Base-by-base conservation (phyloP, 2,329 filamentous ascomycete species). In the Lachnellula arida region DNA sequence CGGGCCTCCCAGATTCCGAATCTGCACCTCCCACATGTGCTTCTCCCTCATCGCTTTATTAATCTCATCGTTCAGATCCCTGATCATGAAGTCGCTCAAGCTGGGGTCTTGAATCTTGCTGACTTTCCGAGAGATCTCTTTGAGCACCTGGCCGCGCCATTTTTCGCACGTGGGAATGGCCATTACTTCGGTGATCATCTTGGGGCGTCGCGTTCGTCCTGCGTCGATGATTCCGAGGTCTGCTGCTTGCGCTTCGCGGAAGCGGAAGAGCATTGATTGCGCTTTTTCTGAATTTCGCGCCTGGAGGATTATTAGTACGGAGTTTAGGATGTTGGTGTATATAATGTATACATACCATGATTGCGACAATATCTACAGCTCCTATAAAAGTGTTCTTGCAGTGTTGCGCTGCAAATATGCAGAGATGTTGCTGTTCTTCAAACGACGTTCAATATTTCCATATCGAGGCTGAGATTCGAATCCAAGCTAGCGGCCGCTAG, bases 241-340 rank as follows among this genome's bases (percentile, higher is more conserved):
- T 62, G 91, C 91, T 63, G 93, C 93, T 82, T 97, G 94, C 67
- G 93, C 89, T 70, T 96, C 94, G 73, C 94, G 91, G 80, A 99
- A 99, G 80, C 94, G 93, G 79, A 97, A 99, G 74, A 99, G 93
- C 93, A 99, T 99, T 48, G 92, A 97, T 79, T 99, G 94, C 69
- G 94, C 93, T 75, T 97, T 99, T 81, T 97, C 93, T 46, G 90
- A 93, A 75, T 97, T 97, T 71, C 93, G 93, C 70, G 93, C 92
- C 93, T 91, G 65, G 14, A 32, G 28, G 9, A 32, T 2, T 32
- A 4, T 32, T 9, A 32, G 28, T 32, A 32, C 28, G 3, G 3
- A 12, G 9, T 11, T 32, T 2, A 32, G 9, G 28, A 12, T 2
- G 28, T 2, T 11, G 28, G 28, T 12, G 4, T 9, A 32, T 11